Base-by-base conservation (phyloP, 768 basidiomycete genomes). In the Rhizopogon vesiculosus region DNA sequence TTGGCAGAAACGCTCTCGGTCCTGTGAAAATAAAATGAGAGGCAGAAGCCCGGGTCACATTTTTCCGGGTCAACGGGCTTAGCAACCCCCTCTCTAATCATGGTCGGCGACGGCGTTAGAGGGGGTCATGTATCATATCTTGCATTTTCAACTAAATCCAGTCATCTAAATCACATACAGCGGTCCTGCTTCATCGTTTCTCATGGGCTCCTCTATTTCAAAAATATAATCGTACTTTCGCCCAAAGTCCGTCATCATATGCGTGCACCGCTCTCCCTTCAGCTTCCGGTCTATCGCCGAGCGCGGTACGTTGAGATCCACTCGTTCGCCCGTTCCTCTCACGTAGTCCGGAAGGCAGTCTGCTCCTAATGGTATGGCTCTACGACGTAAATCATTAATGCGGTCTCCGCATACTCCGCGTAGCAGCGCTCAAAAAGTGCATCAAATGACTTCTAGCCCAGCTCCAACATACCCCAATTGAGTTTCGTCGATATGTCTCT, bases 271-370 rank as follows among this genome's bases (percentile, higher is more conserved):
- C 19, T 55, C 15, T 25, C 46, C 15, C n/a, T 29, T 35, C 18
- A 22, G 9, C 10, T 10, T 15, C 65, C 66, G 60, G 53, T 64
- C 59, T 69, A 66, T 56, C 53, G 8, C 60, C 62, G 64, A 59
- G 25, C 1, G 8, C 15, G 6, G 6, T 38, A 5, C 19, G 9
- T 19, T 22, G 12, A 42, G 10, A 25, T 40, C 55, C 42, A 5
- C 25, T 18, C 15, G 16, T 25, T 31, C 40, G 8, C 13, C 42
- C 42, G 25, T 41, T 54, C 18, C 38, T 9, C 40, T 40, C 33
- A 42, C 52, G 31, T 44, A 33, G 41, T 40, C 22, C 31, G 57
- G 55, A 58, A 58, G 41, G 38, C 28, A 43, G 35, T 56, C 44
- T 55, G 31, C 29, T n/a, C 42, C 35, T 56, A 51, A 56, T 29